These are phyloP conservation scores for Coniochaeta prunicola DNA, from an alignment of 2,329 filamentous ascomycete species.

Conservation along the genomic window DNA sequence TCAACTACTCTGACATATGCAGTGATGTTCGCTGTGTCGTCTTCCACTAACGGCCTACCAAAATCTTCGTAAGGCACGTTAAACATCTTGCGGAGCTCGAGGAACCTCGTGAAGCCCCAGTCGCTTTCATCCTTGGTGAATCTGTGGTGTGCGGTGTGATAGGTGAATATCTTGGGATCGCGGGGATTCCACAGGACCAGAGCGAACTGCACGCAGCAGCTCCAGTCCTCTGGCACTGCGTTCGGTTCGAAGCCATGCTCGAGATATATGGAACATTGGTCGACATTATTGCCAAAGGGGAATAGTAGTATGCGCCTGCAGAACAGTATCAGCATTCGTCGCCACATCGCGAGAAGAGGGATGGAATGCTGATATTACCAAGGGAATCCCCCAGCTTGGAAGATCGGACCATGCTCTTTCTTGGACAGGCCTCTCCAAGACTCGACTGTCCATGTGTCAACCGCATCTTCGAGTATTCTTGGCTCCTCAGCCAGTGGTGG, in stretches of 20 bases:
- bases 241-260: conserved; percentile 81
- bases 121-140: conserved; percentile 96
- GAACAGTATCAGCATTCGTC: conserved; percentile 13
- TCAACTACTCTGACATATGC: conserved; percentile 77
- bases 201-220: conserved; percentile 91
- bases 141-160: conserved; percentile 84
- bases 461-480: conserved; percentile 67
- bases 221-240: conserved; percentile 84
- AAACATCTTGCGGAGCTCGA: conserved; percentile 81
- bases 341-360: not conserved
- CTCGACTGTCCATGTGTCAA: conserved; percentile 81
- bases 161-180: conserved; percentile 76
- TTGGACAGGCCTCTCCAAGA: conserved; percentile 71
- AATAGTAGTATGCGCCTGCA: conserved; percentile 88
- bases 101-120: conserved; percentile 97
- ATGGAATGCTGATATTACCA: conserved; percentile 56
- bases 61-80: conserved; percentile 66
- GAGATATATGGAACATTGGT: conserved; percentile 90
- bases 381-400: conserved; percentile 78
- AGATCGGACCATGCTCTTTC: conserved; percentile 82
- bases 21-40: conserved; percentile 71
- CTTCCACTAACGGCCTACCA: conserved; percentile 65
- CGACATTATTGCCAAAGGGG: conserved; percentile 88
- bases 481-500: conserved; percentile 67
- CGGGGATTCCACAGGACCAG: conserved; percentile 91